Evolutionary conservation across 1,284 basidiomycete genomes (phyloP), one percentile per base, ranked within the genome.

Genomic region (Xanthoconium separans): DNA sequence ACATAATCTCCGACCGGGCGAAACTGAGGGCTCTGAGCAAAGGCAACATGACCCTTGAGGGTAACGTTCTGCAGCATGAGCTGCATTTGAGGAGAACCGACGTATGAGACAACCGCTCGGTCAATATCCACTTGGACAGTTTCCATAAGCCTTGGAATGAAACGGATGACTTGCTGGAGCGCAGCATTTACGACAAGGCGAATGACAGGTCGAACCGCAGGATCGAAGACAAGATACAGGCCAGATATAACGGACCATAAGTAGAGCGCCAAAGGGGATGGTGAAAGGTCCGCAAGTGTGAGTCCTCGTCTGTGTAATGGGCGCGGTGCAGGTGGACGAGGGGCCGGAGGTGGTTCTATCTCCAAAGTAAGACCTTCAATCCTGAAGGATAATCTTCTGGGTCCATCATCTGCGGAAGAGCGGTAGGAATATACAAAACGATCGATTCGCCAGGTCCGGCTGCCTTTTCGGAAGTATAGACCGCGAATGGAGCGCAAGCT

Each of bases 401-500:
- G 76, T 5, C 64, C 67, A 36, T 73, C 74, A 29, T 77, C 71
- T 33, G 75, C 67, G 16, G 74, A 76, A 18, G 79, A 73, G 64
- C 78, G 69, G 58, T 77, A 83, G 45, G 78, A 75, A 62, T 84
- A 82, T 39, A 83, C 80, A 49, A 90, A 79, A 50, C 89, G 83
- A 54, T 90, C 87, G 13, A 86, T 74, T 41, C 76, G 78, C 71
- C 80, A 79, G 39, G 77, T 81, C 50, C 77, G 73, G 48, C 67
- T 70, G 40, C 83, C 81, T 40, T 73, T 74, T 47, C 80, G 77
- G 54, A 89, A 77, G 69, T 86, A 89, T 36, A 91, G 73, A 24
- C 89, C 88, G 44, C 86, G 82, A 58, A 91, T 82, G 24, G 89
- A 91, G 50, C 86, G 80, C 41, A 88, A 72, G 65, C 89, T 90